A percentile compares a stretch with the other conserved stretches of the same genome.
phyloP scores from a whole-genome alignment of 2,329 filamentous ascomycete genomes.

The Coniochaeta sp. region DNA sequence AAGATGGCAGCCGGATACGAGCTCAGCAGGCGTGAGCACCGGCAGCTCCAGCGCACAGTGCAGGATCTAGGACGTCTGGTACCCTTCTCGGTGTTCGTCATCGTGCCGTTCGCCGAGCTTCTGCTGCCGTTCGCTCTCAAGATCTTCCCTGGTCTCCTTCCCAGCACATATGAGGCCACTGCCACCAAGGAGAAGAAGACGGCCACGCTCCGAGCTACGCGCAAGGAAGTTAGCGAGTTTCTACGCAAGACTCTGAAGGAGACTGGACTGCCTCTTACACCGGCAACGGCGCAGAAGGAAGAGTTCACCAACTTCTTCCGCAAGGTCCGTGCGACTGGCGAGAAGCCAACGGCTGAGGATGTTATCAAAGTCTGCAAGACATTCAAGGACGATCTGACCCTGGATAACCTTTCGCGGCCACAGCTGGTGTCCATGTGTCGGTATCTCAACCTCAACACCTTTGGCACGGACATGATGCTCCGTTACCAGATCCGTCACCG shows the following conservation, averaged over 20 bases:
- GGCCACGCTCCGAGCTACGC: slow-evolving; percentile 68
- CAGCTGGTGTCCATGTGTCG: slow-evolving; percentile 96
- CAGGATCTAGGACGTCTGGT: slow-evolving; percentile 89
- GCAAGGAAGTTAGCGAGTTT: slow-evolving; percentile 91
- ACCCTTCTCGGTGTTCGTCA: slow-evolving; percentile 93
- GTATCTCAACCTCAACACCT: slow-evolving; percentile 96
- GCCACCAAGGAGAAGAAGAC: slow-evolving; percentile 88
- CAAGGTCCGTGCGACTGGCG: slow-evolving; percentile 86
- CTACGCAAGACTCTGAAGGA: slow-evolving; percentile 83
- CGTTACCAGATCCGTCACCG: slow-evolving; percentile 94
- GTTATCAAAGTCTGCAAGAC: slow-evolving; percentile 99
- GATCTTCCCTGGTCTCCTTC: slow-evolving; percentile 94
- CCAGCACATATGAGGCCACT: slow-evolving; percentile 92
- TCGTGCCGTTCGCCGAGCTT: slow-evolving; percentile 92
- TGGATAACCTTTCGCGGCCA: slow-evolving; percentile 93
- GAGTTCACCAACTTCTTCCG: slow-evolving; percentile 97
- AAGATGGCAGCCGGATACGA: slow-evolving; percentile 99
- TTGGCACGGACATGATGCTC: slow-evolving; percentile 95
- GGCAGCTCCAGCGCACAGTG: slow-evolving; percentile 87
- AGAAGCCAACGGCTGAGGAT: slow-evolving; percentile 79
- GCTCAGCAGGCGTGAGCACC: slow-evolving; percentile 84
- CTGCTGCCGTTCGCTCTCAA: slow-evolving; percentile 86
- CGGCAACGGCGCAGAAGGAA: slow-evolving; percentile 77
- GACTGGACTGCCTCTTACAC: slow-evolving; percentile 83
- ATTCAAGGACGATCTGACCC: slow-evolving; percentile 93